These are phyloP conservation scores for Aechmea fasciata DNA, from an alignment of 176 grass and related monocot species.

Conservation along the genomic window DNA sequence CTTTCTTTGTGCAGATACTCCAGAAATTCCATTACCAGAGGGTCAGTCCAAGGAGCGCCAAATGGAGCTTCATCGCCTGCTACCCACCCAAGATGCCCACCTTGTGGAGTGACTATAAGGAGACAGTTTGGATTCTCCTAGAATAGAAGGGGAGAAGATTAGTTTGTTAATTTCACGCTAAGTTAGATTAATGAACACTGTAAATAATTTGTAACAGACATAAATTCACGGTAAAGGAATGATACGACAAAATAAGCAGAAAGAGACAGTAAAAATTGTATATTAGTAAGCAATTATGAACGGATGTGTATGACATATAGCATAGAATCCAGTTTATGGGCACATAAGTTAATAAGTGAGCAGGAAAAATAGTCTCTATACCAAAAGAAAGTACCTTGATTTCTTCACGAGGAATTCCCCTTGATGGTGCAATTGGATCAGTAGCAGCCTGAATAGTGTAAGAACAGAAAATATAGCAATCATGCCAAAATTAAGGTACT, in stretches of 20 bases:
- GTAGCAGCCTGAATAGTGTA: slow-evolving; percentile 57
- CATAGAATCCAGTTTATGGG: not conserved
- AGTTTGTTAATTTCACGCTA: not conserved
- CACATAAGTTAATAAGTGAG: not conserved
- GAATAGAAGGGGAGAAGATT: slow-evolving; percentile 18
- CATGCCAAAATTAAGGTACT: not conserved
- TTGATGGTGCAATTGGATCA: slow-evolving; percentile 93
- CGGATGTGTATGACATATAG: not conserved
- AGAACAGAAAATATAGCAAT: not conserved
- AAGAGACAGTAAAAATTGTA: not conserved
- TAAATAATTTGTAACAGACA: not conserved
- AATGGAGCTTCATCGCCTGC: slow-evolving; percentile 73
- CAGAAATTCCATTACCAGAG: slow-evolving; percentile 85
- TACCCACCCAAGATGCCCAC: slow-evolving; percentile 91
- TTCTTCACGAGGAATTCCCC: slow-evolving; percentile 86
- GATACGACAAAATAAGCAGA: not conserved
- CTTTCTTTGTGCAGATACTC: slow-evolving; percentile 57
- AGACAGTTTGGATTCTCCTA: slow-evolving; percentile 81
- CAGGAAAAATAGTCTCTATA: slow-evolving; percentile 5
- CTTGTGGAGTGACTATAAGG: slow-evolving; percentile 81
- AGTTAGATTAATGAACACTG: not conserved
- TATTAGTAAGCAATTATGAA: not conserved
- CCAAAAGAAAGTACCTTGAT: slow-evolving; percentile 54
- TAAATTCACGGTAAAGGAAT: not conserved
- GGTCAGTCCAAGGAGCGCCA: slow-evolving; percentile 89